A percentile compares a stretch with the other conserved stretches of the same genome.
Evolutionary conservation across 23 red algal species (phyloP).

Genomic region (Cyanidioschyzon merolae): DNA sequence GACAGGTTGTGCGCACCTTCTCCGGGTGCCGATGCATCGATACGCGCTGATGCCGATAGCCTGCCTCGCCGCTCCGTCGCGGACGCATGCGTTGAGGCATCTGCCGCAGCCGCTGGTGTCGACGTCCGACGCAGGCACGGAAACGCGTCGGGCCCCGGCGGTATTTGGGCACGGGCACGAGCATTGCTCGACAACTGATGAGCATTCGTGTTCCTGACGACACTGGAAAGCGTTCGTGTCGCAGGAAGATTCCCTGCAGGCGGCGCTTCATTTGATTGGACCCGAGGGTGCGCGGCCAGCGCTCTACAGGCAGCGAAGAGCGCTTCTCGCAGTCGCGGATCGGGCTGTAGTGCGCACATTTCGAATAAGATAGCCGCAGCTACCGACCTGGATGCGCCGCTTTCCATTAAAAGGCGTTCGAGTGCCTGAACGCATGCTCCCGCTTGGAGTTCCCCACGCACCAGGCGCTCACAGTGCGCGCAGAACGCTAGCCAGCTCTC

Average conservation of each 20-base stretch:
- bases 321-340: neutral
- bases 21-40: no score
- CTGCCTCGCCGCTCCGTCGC: no score
- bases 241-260: no score
- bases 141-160: neutral
- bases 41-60: no score
- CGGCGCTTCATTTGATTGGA: no score
- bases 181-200: neutral
- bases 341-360: conserved; percentile 2
- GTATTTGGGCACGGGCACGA: neutral
- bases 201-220: neutral
- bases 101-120: no score
- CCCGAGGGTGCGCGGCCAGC: neutral
- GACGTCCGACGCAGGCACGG: neutral
- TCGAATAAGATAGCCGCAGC: neutral
- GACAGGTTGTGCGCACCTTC: no score
- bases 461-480: neutral
- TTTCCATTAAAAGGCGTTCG: neutral
- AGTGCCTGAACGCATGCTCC: neutral
- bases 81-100: no score
- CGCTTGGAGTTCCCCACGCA: neutral
- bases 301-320: neutral
- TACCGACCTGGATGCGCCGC: neutral
- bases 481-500: neutral
- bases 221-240: neutral